Conservation (phyloP, 805 yeast genomes). For the Myxozyma nipponensis region DNA sequence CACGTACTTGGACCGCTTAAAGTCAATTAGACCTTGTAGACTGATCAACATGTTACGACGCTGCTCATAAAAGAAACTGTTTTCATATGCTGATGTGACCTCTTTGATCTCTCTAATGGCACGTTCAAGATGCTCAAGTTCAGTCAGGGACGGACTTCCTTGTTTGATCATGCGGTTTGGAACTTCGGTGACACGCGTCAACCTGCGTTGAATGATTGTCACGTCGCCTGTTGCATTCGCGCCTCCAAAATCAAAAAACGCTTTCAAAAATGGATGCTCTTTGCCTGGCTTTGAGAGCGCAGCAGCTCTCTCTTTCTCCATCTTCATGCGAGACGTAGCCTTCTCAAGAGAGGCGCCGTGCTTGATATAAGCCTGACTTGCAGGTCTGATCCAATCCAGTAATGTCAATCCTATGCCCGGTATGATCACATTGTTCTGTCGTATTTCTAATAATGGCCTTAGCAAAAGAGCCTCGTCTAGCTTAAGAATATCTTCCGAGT, state of each 20-base stretch:
- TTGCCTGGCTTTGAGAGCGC: slow-evolving; percentile 9
- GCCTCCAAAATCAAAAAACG: slow-evolving; percentile 41
- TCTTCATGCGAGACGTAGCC: slow-evolving; percentile 45
- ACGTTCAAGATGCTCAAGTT: slow-evolving; percentile 48
- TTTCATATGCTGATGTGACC: slow-evolving; percentile 58
- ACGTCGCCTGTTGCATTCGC: slow-evolving; percentile 5
- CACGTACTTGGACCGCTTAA: slow-evolving; percentile 48
- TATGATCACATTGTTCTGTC: slow-evolving; percentile 62
- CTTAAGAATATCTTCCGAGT: slow-evolving; percentile 53
- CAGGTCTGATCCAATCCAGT: slow-evolving; percentile 59
- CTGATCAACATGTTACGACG: slow-evolving; percentile 53
- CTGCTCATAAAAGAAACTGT: slow-evolving; percentile 57
- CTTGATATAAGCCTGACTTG: slow-evolving; percentile 49
- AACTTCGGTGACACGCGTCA: slow-evolving; percentile 59
- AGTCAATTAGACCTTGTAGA: slow-evolving; percentile 51
- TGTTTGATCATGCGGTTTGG: slow-evolving; percentile 54
- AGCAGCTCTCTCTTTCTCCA: slow-evolving; percentile 40
- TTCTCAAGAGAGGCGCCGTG: slow-evolving; percentile 49
- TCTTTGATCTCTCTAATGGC: slow-evolving; percentile 54
- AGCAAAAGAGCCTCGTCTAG: slow-evolving; percentile 53
- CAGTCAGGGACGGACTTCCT: slow-evolving; percentile 48
- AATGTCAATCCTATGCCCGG: slow-evolving; percentile 61
- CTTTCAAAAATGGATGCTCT: slow-evolving; percentile 43
- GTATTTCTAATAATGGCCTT: slow-evolving; percentile 54
- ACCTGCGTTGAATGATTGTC: slow-evolving; percentile 40